Percentiles rank a stretch among this genome's conserved stretches.
These are phyloP conservation scores for Gossypium mustelinum DNA, from an alignment of 345 rosid species.

Conservation along the genomic window DNA sequence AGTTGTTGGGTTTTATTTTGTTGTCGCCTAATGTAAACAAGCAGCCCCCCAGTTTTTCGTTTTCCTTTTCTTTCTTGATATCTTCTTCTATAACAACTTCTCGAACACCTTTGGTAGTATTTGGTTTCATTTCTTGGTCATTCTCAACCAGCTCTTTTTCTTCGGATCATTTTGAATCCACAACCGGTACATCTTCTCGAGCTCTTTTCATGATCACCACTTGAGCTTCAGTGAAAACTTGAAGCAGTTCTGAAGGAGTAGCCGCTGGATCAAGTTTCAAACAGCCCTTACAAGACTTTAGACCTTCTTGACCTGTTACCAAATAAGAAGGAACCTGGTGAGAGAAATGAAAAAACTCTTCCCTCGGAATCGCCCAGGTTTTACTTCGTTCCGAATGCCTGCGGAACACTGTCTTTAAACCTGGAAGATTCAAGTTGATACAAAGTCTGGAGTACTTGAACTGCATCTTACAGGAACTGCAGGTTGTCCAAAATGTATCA, in stretches of 20 bases:
- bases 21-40: constrained; percentile 23
- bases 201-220: not conserved
- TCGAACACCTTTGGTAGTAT: not conserved
- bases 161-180: not conserved
- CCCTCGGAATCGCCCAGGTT: constrained; percentile 35
- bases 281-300: constrained; percentile 44
- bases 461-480: constrained; percentile 32
- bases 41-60: constrained; percentile 2
- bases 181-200: not conserved
- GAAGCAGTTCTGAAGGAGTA: constrained; percentile 53
- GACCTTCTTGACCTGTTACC: constrained; percentile 55
- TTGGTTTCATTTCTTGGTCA: constrained; percentile 8
- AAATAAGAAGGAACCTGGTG: constrained; percentile 56
- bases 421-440: constrained; percentile 30
- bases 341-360: constrained; percentile 59
- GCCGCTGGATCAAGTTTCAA: constrained; percentile 75
- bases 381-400: constrained; percentile 21
- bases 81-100: not conserved
- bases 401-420: constrained; percentile 47
- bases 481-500: constrained; percentile 49
- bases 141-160: constrained; percentile 9
- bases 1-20: not conserved
- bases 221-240: constrained; percentile 32
- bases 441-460: constrained; percentile 38
- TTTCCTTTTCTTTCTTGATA: constrained; percentile 12